These are phyloP conservation scores for Candida sojae DNA, from an alignment of 1,139 yeast species.

Conservation along the genomic window DNA sequence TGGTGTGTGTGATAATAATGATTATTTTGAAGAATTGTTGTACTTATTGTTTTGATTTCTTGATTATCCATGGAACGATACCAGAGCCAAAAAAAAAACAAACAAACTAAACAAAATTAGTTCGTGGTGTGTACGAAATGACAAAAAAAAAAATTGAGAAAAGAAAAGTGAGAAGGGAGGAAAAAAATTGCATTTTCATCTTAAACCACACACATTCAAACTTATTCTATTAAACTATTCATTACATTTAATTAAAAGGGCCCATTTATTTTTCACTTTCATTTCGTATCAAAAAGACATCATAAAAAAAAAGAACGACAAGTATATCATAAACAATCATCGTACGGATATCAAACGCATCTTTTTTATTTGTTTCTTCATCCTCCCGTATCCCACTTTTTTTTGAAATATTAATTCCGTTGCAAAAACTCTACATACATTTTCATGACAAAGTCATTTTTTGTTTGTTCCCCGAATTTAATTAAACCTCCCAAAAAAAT, in stretches of 20 bases:
- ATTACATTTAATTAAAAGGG: neutral
- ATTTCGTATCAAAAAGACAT: too few relatives aligned
- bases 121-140: too few relatives aligned
- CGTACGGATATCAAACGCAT: neutral
- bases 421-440: too few relatives aligned
- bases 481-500: neutral
- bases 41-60: neutral
- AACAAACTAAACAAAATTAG: too few relatives aligned
- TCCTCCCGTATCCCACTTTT: too few relatives aligned
- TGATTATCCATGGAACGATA: constrained; percentile 1
- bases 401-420: too few relatives aligned
- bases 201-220: neutral
- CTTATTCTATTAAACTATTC: neutral
- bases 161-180: neutral
- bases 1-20: neutral
- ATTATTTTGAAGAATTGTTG: too few relatives aligned
- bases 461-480: constrained; percentile 1
- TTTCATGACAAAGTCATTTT: neutral
- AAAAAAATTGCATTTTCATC: neutral
- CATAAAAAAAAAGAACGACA: too few relatives aligned
- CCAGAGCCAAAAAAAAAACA: neutral
- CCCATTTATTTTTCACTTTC: too few relatives aligned
- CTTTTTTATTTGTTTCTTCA: neutral
- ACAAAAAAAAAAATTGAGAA: neutral
- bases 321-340: neutral